A percentile compares a stretch with the other conserved stretches of the same genome.
Evolutionary conservation across 2,329 filamentous ascomycete species (phyloP).

Genomic region (Cladophialophora yegresii): DNA sequence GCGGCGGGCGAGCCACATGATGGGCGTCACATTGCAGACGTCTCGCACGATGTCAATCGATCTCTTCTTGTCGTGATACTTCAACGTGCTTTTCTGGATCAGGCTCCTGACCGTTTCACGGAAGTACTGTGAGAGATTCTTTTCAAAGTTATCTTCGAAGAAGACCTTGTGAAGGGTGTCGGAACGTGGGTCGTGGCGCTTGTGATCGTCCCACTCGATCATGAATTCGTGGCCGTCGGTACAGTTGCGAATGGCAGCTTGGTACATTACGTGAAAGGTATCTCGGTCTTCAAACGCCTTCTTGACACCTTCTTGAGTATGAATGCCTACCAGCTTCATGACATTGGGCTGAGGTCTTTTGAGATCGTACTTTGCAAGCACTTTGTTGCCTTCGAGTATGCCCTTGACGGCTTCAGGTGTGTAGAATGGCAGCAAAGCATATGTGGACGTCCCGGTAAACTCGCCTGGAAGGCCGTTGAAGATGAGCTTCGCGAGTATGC

Average conservation of each 20-base stretch:
- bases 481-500: constrained; percentile 49
- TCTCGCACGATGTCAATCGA: constrained; percentile 62
- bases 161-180: constrained; percentile 50
- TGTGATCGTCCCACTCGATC: constrained; percentile 51
- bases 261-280: constrained; percentile 54
- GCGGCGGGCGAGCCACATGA: constrained; percentile 63
- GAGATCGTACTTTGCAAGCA: constrained; percentile 51
- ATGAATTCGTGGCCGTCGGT: constrained; percentile 53
- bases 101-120: constrained; percentile 47
- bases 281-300: constrained; percentile 54
- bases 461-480: constrained; percentile 52
- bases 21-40: constrained; percentile 67
- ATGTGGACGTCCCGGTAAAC: constrained; percentile 54
- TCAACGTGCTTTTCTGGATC: constrained; percentile 52
- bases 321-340: constrained; percentile 50
- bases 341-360: constrained; percentile 46
- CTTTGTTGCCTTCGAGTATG: constrained; percentile 53
- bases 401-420: constrained; percentile 52
- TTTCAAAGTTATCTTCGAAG: constrained; percentile 50
- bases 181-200: constrained; percentile 47
- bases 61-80: constrained; percentile 49
- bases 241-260: constrained; percentile 46
- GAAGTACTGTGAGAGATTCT: constrained; percentile 50
- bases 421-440: constrained; percentile 55
- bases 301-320: constrained; percentile 55